Conservation (phyloP, 73 alveolate genomes). For the Paramecium tetraurelia region DNA sequence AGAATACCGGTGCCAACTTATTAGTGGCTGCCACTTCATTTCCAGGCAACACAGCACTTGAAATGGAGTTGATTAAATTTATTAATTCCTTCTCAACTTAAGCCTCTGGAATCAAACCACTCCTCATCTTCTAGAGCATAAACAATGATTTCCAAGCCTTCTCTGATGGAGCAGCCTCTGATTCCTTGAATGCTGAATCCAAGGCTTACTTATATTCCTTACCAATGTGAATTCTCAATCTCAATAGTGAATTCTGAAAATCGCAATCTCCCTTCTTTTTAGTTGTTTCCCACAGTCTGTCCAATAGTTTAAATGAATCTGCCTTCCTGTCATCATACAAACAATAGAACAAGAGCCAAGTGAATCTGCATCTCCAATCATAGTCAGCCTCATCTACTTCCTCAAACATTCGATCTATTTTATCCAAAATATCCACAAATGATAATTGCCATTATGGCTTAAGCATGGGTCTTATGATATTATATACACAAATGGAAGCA, state of each 20-base stretch:
- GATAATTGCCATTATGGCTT: constrained; percentile 89
- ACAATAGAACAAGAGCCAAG: constrained; percentile 83
- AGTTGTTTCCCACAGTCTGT: constrained; percentile 93
- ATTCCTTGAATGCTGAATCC: constrained; percentile 92
- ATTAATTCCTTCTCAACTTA: constrained; percentile 97
- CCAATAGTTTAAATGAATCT: constrained; percentile 94
- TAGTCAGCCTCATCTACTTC: constrained; percentile 98
- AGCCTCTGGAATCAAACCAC: constrained; percentile 95
- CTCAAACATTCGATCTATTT: constrained; percentile 90
- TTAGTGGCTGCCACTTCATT: constrained; percentile 75
- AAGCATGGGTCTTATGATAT: constrained; percentile 87
- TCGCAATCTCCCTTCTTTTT: constrained; percentile 96
- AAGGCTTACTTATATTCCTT: constrained; percentile 95
- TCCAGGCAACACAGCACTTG: constrained; percentile 84
- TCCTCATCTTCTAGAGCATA: constrained; percentile 90
- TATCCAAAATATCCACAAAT: constrained; percentile 90
- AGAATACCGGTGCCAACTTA: constrained; percentile 69
- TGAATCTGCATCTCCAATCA: constrained; percentile 90
- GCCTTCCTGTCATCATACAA: constrained; percentile 95
- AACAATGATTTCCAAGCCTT: constrained; percentile 85
- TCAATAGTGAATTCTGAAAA: constrained; percentile 86
- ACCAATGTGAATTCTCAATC: constrained; percentile 95
- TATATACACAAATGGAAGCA: constrained; percentile 91
- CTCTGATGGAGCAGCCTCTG: constrained; percentile 91
- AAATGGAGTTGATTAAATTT: constrained; percentile 84